Percentiles rank a stretch among this genome's conserved stretches.
Conservation (phyloP, 78 protist genomes). For the slime mould (Dictyostelium discoideum) region dicty_2.7 NC_007090.3:4544501-4545000, state of each 20-base stretch:
- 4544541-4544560: background rate
- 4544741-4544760: slow-evolving; percentile 12
- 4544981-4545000: background rate
- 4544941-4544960: background rate
- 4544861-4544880: slow-evolving; percentile 7
- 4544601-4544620: background rate
- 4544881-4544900: background rate
- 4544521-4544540: too few relatives aligned
- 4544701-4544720: too few relatives aligned
- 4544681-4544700: too few relatives aligned
- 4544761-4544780: background rate
- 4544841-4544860: background rate
- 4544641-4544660: too few relatives aligned
- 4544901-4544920: background rate
- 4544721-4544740: background rate
- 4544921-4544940: background rate
- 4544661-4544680: too few relatives aligned
- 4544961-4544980: background rate
- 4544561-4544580: background rate
- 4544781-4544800: background rate
- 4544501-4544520: too few relatives aligned
- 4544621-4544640: background rate
- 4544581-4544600: background rate
- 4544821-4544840: background rate
- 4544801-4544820: background rate